phyloP scores from a whole-genome alignment of 345 rosid genomes.

The Euphorbia pulcherrima region DNA sequence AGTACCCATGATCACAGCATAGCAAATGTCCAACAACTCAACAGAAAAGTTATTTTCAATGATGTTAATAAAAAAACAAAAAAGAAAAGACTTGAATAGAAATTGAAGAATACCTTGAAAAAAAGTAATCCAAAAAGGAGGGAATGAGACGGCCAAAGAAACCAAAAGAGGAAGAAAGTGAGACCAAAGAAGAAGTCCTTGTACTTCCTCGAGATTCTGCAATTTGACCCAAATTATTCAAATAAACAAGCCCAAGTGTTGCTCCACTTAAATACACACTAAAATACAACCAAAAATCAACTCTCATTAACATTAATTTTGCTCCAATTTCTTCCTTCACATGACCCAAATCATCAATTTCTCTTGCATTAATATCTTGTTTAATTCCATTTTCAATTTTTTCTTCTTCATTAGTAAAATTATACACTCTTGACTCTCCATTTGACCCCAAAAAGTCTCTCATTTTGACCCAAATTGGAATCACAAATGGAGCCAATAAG shows the following conservation, averaged over 20 bases:
- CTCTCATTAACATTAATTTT: conserved; percentile 48
- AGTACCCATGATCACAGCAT: not conserved
- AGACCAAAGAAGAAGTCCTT: conserved; percentile 48
- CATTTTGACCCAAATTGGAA: conserved; percentile 36
- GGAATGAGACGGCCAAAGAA: conserved; percentile 94
- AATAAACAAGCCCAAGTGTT: conserved; percentile 71
- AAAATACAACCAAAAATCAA: conserved; percentile 77
- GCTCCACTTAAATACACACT: conserved; percentile 69
- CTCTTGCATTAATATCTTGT: not conserved
- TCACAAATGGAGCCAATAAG: conserved; percentile 45
- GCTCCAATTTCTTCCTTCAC: conserved; percentile 64
- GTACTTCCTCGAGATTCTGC: conserved; percentile 70
- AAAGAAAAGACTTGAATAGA: not conserved
- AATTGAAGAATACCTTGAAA: conserved; percentile 49
- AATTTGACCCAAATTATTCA: conserved; percentile 90
- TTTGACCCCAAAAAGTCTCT: conserved; percentile 9
- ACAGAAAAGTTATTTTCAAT: not conserved
- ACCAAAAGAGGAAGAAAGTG: conserved; percentile 73
- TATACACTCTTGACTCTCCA: conserved; percentile 27
- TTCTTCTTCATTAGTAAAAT: conserved; percentile 20
- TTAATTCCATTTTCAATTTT: not conserved
- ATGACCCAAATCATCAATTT: conserved; percentile 10
- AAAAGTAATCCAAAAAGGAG: conserved; percentile 55
- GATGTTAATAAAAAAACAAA: not conserved
- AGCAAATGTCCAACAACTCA: not conserved